Evolutionary conservation across 1,284 basidiomycete genomes (phyloP).

Genomic region (Ustilago cynodontis): DNA sequence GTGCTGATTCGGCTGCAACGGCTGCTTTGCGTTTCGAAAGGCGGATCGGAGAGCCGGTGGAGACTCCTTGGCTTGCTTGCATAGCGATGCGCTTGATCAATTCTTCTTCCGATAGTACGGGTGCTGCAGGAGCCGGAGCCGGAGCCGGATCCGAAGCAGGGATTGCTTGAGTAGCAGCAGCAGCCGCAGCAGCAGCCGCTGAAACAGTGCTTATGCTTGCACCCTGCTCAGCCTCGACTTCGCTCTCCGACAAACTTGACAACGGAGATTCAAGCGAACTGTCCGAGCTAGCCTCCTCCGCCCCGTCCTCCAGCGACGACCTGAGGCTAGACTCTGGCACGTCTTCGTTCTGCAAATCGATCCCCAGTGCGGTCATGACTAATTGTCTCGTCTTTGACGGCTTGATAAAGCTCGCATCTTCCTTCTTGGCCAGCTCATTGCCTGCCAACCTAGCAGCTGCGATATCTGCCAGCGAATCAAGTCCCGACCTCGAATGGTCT

Average conservation of each 20-base stretch:
- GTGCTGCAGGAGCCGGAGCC: neutral
- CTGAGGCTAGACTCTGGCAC: constrained; percentile 50
- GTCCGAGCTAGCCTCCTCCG: constrained; percentile 1
- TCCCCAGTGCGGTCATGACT: constrained; percentile 37
- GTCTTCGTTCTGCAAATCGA: constrained; percentile 39
- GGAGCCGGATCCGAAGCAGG: neutral
- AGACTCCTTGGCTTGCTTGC: constrained; percentile 34
- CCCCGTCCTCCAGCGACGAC: constrained; percentile 16
- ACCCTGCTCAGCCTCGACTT: constrained; percentile 12
- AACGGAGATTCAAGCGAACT: constrained; percentile 25
- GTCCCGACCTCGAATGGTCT: constrained; percentile 32
- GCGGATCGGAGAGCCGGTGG: constrained; percentile 26
- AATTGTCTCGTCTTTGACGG: constrained; percentile 42
- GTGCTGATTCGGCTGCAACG: constrained; percentile 42
- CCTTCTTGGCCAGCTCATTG: constrained; percentile 13
- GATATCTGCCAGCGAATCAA: constrained; percentile 49
- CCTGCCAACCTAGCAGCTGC: constrained; percentile 31
- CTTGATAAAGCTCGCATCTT: constrained; percentile 14
- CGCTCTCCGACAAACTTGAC: constrained; percentile 36
- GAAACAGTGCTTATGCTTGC: neutral
- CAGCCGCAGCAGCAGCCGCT: neutral
- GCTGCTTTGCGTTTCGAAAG: constrained; percentile 51
- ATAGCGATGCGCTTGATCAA: constrained; percentile 34
- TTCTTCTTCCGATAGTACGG: constrained; percentile 32
- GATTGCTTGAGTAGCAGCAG: neutral